Evolutionary conservation across 116 monocot genomes (phyloP), one percentile per base, ranked within the genome.

Genomic region (Trichopus zeylanicus): DNA sequence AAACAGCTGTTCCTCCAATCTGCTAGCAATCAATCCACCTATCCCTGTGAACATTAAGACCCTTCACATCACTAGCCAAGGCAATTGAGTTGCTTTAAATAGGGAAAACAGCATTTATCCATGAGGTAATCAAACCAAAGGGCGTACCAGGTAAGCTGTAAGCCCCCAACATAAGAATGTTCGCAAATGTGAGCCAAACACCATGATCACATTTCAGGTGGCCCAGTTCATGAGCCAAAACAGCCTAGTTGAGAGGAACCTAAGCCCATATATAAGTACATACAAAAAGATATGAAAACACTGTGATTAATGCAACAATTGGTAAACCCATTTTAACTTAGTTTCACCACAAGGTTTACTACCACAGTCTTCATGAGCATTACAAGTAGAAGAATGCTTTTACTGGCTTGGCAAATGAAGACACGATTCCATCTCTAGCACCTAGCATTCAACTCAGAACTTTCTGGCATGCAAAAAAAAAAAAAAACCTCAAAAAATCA

Each of bases 141-240:
- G 51, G 26, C 55, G 34, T 83, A 94, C 86, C 94, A 62, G 94
- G 94, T 51, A 89, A 61, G 77, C 32, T 78, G 51, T 83, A 89
- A 58, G 94, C 94, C 31, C 94, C 94, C 55, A 86, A 26, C 42
- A 86, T 75, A 48, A 94, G 51, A 72, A 95, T 90, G 39, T 90
- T 95, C 26, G 90, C 86, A 79, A 90, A 90, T 63, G 90, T 90
- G 66, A 95, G 95, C 87, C 90, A 95, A 32, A 90, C 80, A 33
- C 95, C 95, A 73, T 95, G 95, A 67, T 95, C 95, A 52, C 90
- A 95, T 63, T 95, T 95, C 66, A 95, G 65, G 51, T 95, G 95
- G 6, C 90, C 87, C 69, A 95, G 56, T 70, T 95, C 87, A 85
- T 95, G 95, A 60, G 90, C 95, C 69, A 95, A 72, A 65, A 95